A percentile compares a stretch with the other conserved stretches of the same genome.
These are phyloP conservation scores for Cryptococcus sp. DNA, from an alignment of 1,284 basidiomycete genomes.

Conservation along the genomic window DNA sequence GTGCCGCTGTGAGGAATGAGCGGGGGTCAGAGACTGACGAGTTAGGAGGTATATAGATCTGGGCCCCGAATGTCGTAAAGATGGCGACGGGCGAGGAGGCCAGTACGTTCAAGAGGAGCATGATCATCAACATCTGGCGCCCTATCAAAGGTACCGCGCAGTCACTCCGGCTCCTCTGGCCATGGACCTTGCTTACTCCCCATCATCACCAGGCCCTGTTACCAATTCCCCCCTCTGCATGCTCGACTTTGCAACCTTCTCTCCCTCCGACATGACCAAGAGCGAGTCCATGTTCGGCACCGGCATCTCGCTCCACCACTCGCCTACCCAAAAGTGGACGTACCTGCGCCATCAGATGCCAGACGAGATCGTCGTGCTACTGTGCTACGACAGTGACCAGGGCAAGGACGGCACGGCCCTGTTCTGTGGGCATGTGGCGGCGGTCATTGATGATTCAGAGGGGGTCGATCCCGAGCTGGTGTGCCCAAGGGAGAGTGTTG, in stretches of 20 bases:
- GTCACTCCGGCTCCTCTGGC: not conserved
- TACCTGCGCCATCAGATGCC: conserved; percentile 39
- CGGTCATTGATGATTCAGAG: conserved; percentile 5
- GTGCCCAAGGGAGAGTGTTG: conserved; percentile 1
- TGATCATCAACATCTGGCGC: conserved; percentile 41
- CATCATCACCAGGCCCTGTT: conserved; percentile 16
- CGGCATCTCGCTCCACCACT: conserved; percentile 23
- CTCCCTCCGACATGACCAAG: conserved; percentile 9
- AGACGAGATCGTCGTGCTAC: conserved; percentile 33
- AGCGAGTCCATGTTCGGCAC: conserved; percentile 24
- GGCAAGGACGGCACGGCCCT: conserved; percentile 11
- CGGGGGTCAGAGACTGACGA: not conserved
- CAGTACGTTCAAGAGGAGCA: conserved; percentile 11
- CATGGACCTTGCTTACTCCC: not conserved
- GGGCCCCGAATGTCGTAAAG: not conserved
- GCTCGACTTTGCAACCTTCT: conserved; percentile 15
- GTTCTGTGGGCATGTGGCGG: conserved; percentile 11
- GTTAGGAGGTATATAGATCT: not conserved
- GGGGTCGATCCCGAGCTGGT: not conserved
- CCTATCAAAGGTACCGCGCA: conserved; percentile 21
- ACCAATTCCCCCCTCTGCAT: conserved; percentile 35
- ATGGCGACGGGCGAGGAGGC: conserved; percentile 1
- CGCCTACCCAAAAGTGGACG: conserved; percentile 25
- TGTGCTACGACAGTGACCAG: conserved; percentile 24
- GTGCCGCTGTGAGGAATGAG: not conserved